These are phyloP conservation scores for Epichloe baconii DNA, from an alignment of 2,329 filamentous ascomycete species.

Conservation along the genomic window DNA sequence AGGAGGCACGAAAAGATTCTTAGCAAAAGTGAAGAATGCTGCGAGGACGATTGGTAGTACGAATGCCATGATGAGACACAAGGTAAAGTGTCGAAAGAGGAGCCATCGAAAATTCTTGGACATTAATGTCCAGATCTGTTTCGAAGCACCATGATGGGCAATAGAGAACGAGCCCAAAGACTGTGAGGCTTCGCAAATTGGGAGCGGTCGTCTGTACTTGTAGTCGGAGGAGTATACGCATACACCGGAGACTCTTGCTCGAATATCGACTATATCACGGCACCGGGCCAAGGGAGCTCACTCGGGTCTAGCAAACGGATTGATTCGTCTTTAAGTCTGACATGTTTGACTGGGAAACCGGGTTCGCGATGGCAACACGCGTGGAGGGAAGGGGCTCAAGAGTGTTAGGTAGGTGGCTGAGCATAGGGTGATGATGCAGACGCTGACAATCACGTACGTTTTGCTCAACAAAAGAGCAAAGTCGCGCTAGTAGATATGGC, in stretches of 20 bases:
- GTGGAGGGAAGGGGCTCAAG: too few species aligned
- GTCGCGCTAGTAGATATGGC: not conserved
- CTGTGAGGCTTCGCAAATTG: too few species aligned
- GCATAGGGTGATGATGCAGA: not conserved
- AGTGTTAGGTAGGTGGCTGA: too few species aligned
- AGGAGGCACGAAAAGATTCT: constrained; percentile 72
- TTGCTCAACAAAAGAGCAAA: not conserved
- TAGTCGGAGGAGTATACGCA: too few species aligned
- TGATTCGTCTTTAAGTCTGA: not conserved
- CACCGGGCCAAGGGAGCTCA: not conserved
- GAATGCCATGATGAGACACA: constrained; percentile 43
- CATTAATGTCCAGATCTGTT: constrained; percentile 48
- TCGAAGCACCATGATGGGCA: constrained; percentile 34
- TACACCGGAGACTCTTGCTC: too few species aligned
- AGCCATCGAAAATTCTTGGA: constrained; percentile 50
- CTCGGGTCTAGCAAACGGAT: not conserved
- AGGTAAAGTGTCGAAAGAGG: constrained; percentile 36
- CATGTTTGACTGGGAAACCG: too few species aligned
- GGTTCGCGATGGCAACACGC: too few species aligned
- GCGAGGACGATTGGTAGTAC: constrained; percentile 45
- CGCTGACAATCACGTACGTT: not conserved
- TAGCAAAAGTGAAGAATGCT: constrained; percentile 54
- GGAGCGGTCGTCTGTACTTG: not conserved
- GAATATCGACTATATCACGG: not conserved
- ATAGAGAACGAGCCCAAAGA: not conserved